Evolutionary conservation across 2,329 filamentous ascomycete genomes (phyloP).

Genomic region (Botrytis sinoallii): DNA sequence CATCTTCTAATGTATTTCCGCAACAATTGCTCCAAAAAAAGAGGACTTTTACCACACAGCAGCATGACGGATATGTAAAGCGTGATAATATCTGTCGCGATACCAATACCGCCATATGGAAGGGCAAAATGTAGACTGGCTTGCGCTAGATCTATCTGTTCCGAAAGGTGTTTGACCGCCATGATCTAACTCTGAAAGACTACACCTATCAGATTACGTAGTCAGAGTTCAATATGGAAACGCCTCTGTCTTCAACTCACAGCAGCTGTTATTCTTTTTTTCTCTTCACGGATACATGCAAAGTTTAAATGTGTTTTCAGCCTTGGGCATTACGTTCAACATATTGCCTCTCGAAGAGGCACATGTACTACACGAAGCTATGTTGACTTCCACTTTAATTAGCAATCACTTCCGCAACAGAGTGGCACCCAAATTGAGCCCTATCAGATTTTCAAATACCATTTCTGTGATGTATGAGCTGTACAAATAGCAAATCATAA

Average conservation of each 20-base stretch:
- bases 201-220: neutral
- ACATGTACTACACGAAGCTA: neutral
- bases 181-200: neutral
- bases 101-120: neutral
- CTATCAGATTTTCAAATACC: neutral
- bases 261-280: neutral
- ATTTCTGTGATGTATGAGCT: neutral
- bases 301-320: neutral
- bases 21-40: neutral
- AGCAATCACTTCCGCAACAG: neutral
- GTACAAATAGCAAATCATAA: neutral
- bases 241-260: neutral
- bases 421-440: neutral
- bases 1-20: neutral
- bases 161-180: neutral
- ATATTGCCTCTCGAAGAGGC: neutral
- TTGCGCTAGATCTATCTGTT: neutral
- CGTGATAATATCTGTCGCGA: neutral
- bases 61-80: neutral
- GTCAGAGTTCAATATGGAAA: neutral
- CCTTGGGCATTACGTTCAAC: rapidly evolving
- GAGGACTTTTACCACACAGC: neutral
- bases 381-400: neutral
- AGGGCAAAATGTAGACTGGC: neutral
- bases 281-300: neutral